A percentile compares a stretch with the other conserved stretches of the same genome.
Evolutionary conservation across 352 stramenopile species (phyloP).

Genomic region (Phytophthora colocasiae): DNA sequence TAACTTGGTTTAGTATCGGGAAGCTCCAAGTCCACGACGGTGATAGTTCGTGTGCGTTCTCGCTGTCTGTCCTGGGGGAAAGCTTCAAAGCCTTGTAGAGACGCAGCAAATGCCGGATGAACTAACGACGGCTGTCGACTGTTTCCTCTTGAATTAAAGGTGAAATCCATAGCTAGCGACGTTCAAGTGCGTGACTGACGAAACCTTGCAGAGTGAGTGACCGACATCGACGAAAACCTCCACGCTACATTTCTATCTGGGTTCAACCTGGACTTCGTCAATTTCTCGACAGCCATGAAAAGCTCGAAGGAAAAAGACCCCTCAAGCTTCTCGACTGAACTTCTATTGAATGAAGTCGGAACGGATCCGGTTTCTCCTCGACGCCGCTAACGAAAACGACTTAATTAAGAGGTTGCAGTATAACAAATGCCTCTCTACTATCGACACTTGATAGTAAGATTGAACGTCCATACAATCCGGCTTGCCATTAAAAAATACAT

Average conservation of each 20-base stretch:
- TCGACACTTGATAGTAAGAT: not conserved
- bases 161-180: constrained; percentile 23
- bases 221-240: not conserved
- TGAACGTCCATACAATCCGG: too few species aligned
- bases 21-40: constrained; percentile 36
- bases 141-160: constrained; percentile 16
- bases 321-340: constrained; percentile 8
- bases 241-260: constrained; percentile 1
- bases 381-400: constrained; percentile 8
- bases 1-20: constrained; percentile 22
- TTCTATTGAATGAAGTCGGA: constrained; percentile 11
- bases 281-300: constrained; percentile 14
- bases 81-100: constrained; percentile 20
- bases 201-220: constrained; percentile 30
- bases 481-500: too few species aligned
- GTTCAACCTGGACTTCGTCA: not conserved
- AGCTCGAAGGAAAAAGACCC: constrained; percentile 20
- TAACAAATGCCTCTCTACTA: not conserved
- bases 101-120: constrained; percentile 16
- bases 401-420: not conserved
- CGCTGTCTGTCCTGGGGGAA: constrained; percentile 1
- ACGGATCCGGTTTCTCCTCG: constrained; percentile 1
- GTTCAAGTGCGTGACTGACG: constrained; percentile 25
- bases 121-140: constrained; percentile 20
- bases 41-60: constrained; percentile 33